Evolutionary conservation across 768 basidiomycete genomes (phyloP).

Genomic region (Pisolithus marmoratus): DNA sequence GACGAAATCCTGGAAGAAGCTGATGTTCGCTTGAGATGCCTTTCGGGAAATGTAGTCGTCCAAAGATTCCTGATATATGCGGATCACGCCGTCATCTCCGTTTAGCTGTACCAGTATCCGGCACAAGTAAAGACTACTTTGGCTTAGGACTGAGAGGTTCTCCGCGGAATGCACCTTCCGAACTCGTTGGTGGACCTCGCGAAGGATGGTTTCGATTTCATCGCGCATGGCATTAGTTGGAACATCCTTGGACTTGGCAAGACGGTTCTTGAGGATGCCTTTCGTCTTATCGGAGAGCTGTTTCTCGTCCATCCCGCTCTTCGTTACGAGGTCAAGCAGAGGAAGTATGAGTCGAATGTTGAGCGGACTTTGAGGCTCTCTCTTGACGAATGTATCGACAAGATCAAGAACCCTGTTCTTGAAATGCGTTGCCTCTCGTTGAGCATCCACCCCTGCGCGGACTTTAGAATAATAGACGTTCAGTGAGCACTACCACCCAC

Average conservation of each 20-base stretch:
- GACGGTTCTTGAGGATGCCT: slow-evolving; percentile 67
- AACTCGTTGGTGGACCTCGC: slow-evolving; percentile 67
- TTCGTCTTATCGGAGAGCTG: slow-evolving; percentile 88
- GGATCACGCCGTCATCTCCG: slow-evolving; percentile 38
- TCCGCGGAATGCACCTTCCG: slow-evolving; percentile 59
- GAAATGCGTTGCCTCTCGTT: slow-evolving; percentile 91
- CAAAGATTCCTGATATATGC: slow-evolving; percentile 61
- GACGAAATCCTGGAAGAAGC: slow-evolving; percentile 77
- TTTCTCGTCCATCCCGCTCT: slow-evolving; percentile 67
- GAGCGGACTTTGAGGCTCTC: slow-evolving; percentile 68
- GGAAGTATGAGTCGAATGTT: slow-evolving; percentile 66
- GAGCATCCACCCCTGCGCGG: slow-evolving; percentile 52
- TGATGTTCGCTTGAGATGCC: slow-evolving; percentile 63
- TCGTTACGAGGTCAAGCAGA: slow-evolving; percentile 67
- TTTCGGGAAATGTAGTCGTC: slow-evolving; percentile 77
- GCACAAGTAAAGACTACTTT: slow-evolving; percentile 66
- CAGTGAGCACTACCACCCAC: slow-evolving; percentile 33
- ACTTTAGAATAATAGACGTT: background rate
- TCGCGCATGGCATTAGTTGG: slow-evolving; percentile 32
- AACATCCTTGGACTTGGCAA: slow-evolving; percentile 69
- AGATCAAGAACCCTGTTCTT: slow-evolving; percentile 94
- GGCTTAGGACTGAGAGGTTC: slow-evolving; percentile 56
- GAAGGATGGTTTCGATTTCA: slow-evolving; percentile 42
- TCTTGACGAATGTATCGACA: slow-evolving; percentile 79
- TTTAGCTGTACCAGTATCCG: slow-evolving; percentile 40